Evolutionary conservation across 345 rosid genomes (phyloP).

Genomic region (Populus davidiana): DNA sequence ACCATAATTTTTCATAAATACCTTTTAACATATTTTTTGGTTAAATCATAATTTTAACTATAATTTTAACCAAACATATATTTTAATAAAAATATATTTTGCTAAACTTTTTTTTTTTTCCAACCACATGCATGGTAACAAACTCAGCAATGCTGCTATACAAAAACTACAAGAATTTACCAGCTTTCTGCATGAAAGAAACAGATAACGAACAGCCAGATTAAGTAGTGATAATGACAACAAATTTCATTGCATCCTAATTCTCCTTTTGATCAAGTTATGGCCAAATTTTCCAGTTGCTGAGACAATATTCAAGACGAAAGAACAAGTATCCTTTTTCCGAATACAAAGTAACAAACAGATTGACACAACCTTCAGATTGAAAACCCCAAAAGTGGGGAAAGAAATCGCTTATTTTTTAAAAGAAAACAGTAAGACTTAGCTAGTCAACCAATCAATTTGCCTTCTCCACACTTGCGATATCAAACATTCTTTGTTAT

Average conservation of each 20-base stretch:
- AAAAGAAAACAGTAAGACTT: background rate
- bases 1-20: no score
- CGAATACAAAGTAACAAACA: background rate
- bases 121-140: no score
- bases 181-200: no score
- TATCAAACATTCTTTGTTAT: background rate
- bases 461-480: conserved; percentile 11
- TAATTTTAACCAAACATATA: no score
- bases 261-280: background rate
- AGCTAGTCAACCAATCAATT: background rate
- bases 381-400: background rate
- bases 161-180: no score
- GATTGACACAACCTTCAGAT: conserved; percentile 5
- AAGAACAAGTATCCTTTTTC: background rate
- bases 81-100: no score
- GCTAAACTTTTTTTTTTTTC: no score
- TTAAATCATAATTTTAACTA: no score
- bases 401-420: background rate
- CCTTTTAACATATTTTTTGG: no score
- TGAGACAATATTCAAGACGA: background rate
- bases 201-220: background rate
- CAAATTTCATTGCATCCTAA: background rate
- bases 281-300: background rate
- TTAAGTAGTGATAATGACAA: no score
- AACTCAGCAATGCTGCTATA: no score